These are phyloP conservation scores for Osmanthus fragrans DNA, from an alignment of 257 asterid genomes.

Conservation along the genomic window DNA sequence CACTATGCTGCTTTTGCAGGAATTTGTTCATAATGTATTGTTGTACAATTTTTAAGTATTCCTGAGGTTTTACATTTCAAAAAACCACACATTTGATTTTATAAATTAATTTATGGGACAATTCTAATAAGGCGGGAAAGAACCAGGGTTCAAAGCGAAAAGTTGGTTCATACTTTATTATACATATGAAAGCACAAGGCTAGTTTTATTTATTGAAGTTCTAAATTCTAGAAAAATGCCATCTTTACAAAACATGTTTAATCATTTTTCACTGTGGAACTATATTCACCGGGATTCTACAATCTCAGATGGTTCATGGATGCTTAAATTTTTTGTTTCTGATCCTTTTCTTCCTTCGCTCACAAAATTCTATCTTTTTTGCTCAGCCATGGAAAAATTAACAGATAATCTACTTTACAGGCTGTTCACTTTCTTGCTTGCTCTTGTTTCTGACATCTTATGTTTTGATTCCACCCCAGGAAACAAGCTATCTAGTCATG, in stretches of 20 bases:
- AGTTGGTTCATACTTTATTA: too few relatives aligned
- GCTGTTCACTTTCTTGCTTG: constrained; percentile 5
- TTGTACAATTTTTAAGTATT: background rate
- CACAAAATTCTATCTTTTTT: background rate
- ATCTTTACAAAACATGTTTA: too few relatives aligned
- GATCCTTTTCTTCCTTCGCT: constrained; percentile 5
- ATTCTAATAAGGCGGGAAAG: too few relatives aligned
- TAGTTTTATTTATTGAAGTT: too few relatives aligned
- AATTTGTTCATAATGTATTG: constrained; percentile 13
- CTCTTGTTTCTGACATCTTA: background rate
- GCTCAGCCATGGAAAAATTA: background rate
- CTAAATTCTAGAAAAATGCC: too few relatives aligned
- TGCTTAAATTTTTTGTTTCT: background rate
- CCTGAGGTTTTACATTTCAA: background rate
- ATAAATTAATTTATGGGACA: too few relatives aligned
- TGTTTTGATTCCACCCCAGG: background rate
- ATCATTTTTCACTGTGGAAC: too few relatives aligned
- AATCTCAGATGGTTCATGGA: too few relatives aligned
- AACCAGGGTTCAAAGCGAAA: too few relatives aligned
- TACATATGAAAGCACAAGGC: too few relatives aligned
- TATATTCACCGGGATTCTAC: too few relatives aligned
- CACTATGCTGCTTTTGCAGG: constrained; percentile 7
- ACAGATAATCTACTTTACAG: background rate
- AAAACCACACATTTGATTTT: background rate
- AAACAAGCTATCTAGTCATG: background rate